Conservation (phyloP, 1,284 basidiomycete species). For the Quambalaria eucalypti region DNA sequence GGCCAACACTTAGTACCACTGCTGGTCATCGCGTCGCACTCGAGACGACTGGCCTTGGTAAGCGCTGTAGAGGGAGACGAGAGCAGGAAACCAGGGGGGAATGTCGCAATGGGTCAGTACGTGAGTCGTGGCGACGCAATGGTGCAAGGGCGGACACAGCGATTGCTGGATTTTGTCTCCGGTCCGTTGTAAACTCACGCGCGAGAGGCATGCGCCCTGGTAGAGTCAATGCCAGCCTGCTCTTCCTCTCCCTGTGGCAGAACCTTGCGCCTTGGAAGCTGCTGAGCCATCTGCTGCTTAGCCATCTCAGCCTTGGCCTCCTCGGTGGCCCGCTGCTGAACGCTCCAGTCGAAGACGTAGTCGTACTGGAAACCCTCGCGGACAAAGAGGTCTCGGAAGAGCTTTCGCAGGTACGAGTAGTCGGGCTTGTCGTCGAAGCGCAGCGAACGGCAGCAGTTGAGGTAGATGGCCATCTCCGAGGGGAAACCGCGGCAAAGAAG, state of each 20-base stretch:
- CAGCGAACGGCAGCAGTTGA: conserved; percentile 48
- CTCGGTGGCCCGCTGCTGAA: conserved; percentile 38
- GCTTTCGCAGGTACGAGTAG: conserved; percentile 47
- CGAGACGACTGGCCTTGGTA: background rate
- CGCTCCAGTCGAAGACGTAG: conserved; percentile 48
- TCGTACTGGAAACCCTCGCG: conserved; percentile 48
- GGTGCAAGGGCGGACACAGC: no score
- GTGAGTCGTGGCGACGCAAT: no score
- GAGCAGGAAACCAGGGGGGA: background rate
- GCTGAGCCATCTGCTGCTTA: conserved; percentile 25
- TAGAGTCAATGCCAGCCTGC: background rate
- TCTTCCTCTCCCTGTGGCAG: conserved; percentile 15
- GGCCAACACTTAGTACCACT: background rate
- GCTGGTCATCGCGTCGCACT: background rate
- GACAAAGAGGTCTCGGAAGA: conserved; percentile 48
- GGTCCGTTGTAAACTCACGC: background rate
- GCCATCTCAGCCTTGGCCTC: conserved; percentile 27
- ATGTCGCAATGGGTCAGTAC: background rate
- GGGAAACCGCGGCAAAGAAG: conserved; percentile 47
- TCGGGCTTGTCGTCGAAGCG: conserved; percentile 48
- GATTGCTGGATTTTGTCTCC: no score
- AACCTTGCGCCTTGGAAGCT: conserved; percentile 45
- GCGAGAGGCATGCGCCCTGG: background rate
- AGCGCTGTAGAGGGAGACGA: background rate
- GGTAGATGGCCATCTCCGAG: conserved; percentile 48